phyloP scores from a whole-genome alignment of 2,329 filamentous ascomycete species.

The Camillea tinctor region DNA sequence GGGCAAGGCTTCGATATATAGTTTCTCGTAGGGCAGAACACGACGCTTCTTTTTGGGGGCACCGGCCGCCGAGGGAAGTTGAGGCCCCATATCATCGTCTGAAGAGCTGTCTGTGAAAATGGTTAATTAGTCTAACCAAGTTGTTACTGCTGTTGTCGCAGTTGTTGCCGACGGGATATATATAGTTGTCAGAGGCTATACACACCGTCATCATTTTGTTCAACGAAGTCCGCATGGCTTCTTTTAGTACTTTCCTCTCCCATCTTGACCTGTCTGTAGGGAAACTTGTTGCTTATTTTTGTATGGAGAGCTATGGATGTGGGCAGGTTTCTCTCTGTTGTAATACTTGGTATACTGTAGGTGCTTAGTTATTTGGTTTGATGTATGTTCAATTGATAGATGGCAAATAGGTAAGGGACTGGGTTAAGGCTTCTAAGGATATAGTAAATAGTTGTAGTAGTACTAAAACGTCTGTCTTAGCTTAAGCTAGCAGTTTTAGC shows the following conservation, averaged over 20 bases:
- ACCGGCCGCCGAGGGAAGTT: constrained; percentile 74
- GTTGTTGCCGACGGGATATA: background rate
- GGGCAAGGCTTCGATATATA: constrained; percentile 89
- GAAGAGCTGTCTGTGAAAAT: constrained; percentile 63
- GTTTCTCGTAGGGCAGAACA: constrained; percentile 88
- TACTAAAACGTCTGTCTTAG: too few species aligned
- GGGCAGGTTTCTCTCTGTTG: background rate
- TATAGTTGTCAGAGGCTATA: constrained; percentile 2
- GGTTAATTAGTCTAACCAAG: too few species aligned
- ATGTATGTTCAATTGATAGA: background rate
- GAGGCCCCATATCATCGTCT: constrained; percentile 84
- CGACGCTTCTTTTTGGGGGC: constrained; percentile 87
- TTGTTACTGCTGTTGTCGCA: background rate
- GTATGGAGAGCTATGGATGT: background rate
- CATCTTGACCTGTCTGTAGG: constrained; percentile 17
- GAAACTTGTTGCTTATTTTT: background rate
- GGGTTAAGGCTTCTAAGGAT: too few species aligned
- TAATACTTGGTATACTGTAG: too few species aligned
- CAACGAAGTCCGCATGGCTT: constrained; percentile 30
- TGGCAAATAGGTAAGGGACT: too few species aligned
- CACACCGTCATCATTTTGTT: constrained; percentile 25
- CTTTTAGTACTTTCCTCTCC: constrained; percentile 30
- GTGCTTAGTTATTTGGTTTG: too few species aligned
- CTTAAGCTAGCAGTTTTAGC: background rate
- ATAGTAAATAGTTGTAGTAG: too few species aligned